Conservation (phyloP, 371 early-diverging fungal species). For the Mucor velutinosus region DNA sequence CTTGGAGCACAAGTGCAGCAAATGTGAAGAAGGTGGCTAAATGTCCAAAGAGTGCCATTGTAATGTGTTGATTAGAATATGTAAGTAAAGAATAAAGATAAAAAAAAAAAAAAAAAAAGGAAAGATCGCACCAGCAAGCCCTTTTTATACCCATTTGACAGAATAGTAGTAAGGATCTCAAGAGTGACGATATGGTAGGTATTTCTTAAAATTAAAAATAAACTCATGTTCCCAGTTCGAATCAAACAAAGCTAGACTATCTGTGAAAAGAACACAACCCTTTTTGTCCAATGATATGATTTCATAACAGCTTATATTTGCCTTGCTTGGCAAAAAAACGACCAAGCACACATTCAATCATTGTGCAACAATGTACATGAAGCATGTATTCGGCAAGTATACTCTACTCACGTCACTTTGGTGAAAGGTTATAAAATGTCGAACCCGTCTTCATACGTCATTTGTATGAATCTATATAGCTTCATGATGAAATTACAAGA, state of each 20-base stretch:
- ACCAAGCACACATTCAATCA: neutral
- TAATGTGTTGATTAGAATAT: neutral
- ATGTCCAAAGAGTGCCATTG: constrained; percentile 24
- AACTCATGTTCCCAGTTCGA: neutral
- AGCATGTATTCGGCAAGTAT: neutral
- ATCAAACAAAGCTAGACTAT: neutral
- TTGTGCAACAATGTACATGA: constrained; percentile 1
- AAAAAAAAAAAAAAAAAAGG: neutral
- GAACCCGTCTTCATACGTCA: neutral
- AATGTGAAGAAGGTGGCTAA: constrained; percentile 49
- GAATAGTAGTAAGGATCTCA: neutral
- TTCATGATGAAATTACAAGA: too few species aligned
- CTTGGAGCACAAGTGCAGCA: constrained; percentile 45
- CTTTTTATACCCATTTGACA: constrained; percentile 6
- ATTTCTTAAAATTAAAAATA: neutral
- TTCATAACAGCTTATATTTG: neutral
- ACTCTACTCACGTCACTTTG: neutral
- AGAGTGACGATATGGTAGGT: neutral
- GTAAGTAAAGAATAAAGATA: constrained; percentile 2
- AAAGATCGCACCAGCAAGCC: neutral
- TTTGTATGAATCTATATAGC: neutral
- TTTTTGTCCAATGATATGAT: neutral
- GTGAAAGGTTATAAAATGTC: neutral
- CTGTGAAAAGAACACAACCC: neutral
- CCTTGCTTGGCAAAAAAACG: neutral